Percentiles rank a stretch among this genome's conserved stretches.
phyloP scores from a whole-genome alignment of 2,329 filamentous ascomycete genomes.

The Penicillium sp. region DNA sequence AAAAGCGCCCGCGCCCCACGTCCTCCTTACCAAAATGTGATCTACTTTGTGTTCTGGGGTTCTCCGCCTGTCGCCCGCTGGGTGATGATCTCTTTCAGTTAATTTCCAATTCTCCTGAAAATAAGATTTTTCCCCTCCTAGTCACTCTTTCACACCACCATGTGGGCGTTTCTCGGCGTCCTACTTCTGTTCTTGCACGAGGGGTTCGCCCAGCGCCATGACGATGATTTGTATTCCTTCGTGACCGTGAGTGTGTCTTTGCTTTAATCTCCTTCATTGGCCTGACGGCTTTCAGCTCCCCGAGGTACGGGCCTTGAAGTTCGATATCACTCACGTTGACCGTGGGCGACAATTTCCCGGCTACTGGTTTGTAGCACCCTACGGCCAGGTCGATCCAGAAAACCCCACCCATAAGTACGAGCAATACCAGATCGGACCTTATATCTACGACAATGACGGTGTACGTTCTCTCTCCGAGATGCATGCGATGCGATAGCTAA shows the following conservation, averaged over 20 bases:
- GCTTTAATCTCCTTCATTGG: not conserved
- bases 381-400: constrained; percentile 27
- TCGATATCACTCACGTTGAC: constrained; percentile 21
- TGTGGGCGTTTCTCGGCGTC: not conserved
- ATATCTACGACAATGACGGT: constrained; percentile 50
- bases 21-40: not conserved
- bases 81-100: not conserved
- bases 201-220: not conserved
- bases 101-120: not conserved
- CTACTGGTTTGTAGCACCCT: constrained; percentile 50
- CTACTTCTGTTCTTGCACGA: not conserved
- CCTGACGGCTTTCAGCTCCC: constrained; percentile 16
- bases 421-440: constrained; percentile 45
- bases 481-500: not conserved
- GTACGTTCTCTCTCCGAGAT: constrained; percentile 19
- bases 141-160: not conserved
- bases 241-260: not conserved
- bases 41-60: not conserved
- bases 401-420: constrained; percentile 23
- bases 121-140: not conserved
- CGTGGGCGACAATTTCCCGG: constrained; percentile 35
- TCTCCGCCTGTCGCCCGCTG: not conserved
- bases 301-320: constrained; percentile 21
- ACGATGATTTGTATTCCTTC: not conserved
- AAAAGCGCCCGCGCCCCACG: not conserved